Percentiles rank a stretch among this genome's conserved stretches.
Conservation (phyloP, 192 early-diverging fungal genomes). For the Coemansia sp. region DNA sequence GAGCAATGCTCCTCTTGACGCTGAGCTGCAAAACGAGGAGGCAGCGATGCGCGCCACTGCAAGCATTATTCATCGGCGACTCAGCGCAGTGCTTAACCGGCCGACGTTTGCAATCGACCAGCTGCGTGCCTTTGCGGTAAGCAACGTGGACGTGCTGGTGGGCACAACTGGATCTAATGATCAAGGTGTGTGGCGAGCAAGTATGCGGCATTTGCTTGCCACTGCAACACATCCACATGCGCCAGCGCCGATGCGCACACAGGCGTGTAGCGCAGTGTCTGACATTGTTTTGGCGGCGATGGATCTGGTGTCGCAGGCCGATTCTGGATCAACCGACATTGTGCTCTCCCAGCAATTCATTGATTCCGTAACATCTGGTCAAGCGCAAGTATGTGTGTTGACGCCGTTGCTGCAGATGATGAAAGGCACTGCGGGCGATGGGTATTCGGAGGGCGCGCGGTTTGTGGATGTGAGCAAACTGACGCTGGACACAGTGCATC, state of each 20-base stretch:
- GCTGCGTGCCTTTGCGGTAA: constrained; percentile 34
- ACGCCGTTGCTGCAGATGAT: constrained; percentile 63
- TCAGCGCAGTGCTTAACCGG: constrained; percentile 37
- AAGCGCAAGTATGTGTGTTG: constrained; percentile 66
- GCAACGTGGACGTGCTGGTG: constrained; percentile 36
- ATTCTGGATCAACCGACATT: background rate
- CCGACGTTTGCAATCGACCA: constrained; percentile 41
- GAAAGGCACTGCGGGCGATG: constrained; percentile 12
- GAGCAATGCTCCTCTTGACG: constrained; percentile 14
- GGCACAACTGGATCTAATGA: background rate
- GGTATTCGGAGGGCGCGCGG: constrained; percentile 12
- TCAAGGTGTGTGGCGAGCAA: constrained; percentile 28
- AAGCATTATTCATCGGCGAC: constrained; percentile 48
- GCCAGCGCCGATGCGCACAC: constrained; percentile 65
- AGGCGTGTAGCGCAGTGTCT: constrained; percentile 73
- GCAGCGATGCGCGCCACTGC: constrained; percentile 22
- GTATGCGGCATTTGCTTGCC: constrained; percentile 73
- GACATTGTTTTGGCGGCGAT: constrained; percentile 75
- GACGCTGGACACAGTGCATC: constrained; percentile 86
- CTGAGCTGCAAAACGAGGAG: constrained; percentile 2
- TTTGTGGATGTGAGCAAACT: constrained; percentile 77
- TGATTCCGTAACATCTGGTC: constrained; percentile 60
- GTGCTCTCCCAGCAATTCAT: constrained; percentile 2
- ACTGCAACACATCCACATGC: constrained; percentile 64
- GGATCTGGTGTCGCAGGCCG: constrained; percentile 61